Evolutionary conservation across 2,329 filamentous ascomycete genomes (phyloP), one percentile per base, ranked within the genome.

Genomic region (Aspergillus caelatus): DNA sequence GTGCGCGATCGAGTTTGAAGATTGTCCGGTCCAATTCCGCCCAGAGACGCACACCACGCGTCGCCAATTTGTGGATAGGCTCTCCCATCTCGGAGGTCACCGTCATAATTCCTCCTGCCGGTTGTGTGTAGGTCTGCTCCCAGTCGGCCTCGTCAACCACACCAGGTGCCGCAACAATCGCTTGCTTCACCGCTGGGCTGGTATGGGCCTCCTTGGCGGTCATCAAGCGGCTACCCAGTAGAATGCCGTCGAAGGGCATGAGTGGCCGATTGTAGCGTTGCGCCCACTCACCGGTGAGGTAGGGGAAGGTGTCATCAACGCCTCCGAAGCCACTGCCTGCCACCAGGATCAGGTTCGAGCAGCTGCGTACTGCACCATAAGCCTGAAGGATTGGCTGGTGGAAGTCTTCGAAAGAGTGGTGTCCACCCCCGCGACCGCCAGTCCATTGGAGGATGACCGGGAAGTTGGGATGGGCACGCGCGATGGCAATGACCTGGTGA

Each of bases 71-170:
- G 84, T 99, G 95, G 66, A 99, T 99, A 6, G 95, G 95, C 84
- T 99, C 95, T 55, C 95, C 95, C 95, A 99, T 99, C 81, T 99
- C 95, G 1, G 95, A 99, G 68, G 93, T 89, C 56, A 99, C 95
- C 34, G 95, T 99, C 72, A 99, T 94, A 67, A 99, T 89, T 77
- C 95, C 95, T 72, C 95, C 95, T 62, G 94, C 91, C 28, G 93
- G 86, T 21, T 91, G 92, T 82, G 94, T 93, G 84, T 97, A 97
- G 5, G 93, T 96, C 81, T 94, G 89, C 80, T 97, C 93, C 94
- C 94, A 97, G 69, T 94, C 86, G 65, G 45, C 45, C 45, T 78
- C 79, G 73, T 97, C 93, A 57, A 91, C 90, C 39, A 97, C 84
- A 77, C 94, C 94, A 64, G 89, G 87, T 4, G 93, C 93, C 64